These are phyloP conservation scores for Podaxis pistillaris DNA, from an alignment of 768 basidiomycete species.

Conservation along the genomic window DNA sequence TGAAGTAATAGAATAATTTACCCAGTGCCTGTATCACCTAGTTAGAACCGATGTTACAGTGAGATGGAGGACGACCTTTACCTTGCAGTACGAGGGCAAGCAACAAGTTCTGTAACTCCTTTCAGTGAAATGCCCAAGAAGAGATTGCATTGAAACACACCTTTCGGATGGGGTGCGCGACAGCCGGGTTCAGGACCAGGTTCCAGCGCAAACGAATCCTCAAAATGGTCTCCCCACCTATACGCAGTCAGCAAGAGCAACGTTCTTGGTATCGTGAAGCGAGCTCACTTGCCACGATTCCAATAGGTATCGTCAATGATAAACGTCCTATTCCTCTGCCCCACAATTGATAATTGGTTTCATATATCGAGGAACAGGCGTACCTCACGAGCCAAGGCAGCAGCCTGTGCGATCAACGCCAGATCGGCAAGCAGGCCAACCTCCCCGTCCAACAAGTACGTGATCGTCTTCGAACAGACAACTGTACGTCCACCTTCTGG, in stretches of 20 bases:
- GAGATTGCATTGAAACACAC: slow-evolving; percentile 29
- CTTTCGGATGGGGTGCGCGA: slow-evolving; percentile 58
- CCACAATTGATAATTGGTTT: background rate
- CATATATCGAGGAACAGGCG: slow-evolving; percentile 15
- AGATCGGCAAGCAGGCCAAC: slow-evolving; percentile 67
- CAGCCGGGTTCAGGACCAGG: slow-evolving; percentile 69
- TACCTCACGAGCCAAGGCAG: slow-evolving; percentile 67
- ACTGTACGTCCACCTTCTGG: slow-evolving; percentile 19
- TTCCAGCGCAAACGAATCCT: slow-evolving; percentile 47
- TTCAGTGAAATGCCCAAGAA: slow-evolving; percentile 8
- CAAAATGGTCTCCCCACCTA: slow-evolving; percentile 70
- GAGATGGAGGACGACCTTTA: slow-evolving; percentile 26
- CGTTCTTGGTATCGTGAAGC: background rate
- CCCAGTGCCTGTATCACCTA: slow-evolving; percentile 57
- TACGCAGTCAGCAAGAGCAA: background rate
- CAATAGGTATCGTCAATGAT: slow-evolving; percentile 69
- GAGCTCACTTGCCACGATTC: slow-evolving; percentile 66
- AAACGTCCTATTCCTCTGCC: slow-evolving; percentile 62
- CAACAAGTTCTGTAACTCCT: slow-evolving; percentile 52
- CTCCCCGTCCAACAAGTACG: slow-evolving; percentile 67
- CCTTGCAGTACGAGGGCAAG: slow-evolving; percentile 71
- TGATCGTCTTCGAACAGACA: slow-evolving; percentile 62
- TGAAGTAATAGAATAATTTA: slow-evolving; percentile 23
- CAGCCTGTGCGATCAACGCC: slow-evolving; percentile 64
- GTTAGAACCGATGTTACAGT: slow-evolving; percentile 6